Evolutionary conservation across 352 stramenopile species (phyloP), one percentile per base, ranked within the genome.

Genomic region (Globisporangium irregulare): DNA sequence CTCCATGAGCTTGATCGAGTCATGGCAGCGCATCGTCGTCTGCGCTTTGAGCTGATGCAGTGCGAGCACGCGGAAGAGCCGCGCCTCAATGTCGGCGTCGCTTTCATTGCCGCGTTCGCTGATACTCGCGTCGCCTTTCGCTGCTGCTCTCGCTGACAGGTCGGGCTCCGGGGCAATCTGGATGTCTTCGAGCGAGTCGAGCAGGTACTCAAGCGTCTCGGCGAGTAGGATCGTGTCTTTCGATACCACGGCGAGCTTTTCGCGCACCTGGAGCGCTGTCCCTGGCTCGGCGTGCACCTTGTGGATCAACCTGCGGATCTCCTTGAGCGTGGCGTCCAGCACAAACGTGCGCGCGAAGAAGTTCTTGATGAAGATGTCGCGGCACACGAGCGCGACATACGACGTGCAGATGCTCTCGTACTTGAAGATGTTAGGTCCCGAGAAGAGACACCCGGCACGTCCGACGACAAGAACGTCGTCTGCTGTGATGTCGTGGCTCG

Each of bases 331-430:
- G 54, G 97, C 96, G 60, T 96, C 96, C 12, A 99, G 76, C 61
- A 99, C 97, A 73, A 98, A 99, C 24, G 98, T 93, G 15, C 97
- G 84, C 10, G 95, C 95, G 62, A 99, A 99, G 73, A 98, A 99
- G 70, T 99, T 99, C 72, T 98, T 93, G 70, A 98, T 89, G 68
- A 99, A 99, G 12, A 99, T 95, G 76, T 99, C 97, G 54, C 98
- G 96, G 64, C 90, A 98, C 59, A 98, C 95, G 65, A 99, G 96
- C 36, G 96, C 92, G 22, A 99, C 77, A 76, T 98, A 99, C 27
- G 91, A 90, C 62, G 95, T 98, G 51, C 99, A 86, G 6, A 99
- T 77, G 38, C 92, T 86, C 73, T 99, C 97, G 74, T 98, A 97
- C 61, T 98, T 91, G 43, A 97, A 89, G n/a, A 95, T 93, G 70